phyloP scores from a whole-genome alignment of 73 alveolate species.

The Symbiodinium pilosum region DNA sequence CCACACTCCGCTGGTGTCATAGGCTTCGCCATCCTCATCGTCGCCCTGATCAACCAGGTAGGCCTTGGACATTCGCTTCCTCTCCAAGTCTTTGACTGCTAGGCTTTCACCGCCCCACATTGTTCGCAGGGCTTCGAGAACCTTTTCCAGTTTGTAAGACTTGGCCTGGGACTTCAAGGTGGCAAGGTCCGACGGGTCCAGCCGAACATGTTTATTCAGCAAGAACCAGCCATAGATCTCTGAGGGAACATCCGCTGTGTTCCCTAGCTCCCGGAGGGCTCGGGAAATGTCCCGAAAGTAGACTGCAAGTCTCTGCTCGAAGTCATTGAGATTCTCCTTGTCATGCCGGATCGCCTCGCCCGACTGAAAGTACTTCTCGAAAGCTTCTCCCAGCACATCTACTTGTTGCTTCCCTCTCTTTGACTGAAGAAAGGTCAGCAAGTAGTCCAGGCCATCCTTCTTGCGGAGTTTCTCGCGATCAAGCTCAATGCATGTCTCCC shows the following conservation, averaged over 20 bases:
- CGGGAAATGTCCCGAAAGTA: not conserved
- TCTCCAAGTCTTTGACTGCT: not conserved
- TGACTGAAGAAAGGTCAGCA: not conserved
- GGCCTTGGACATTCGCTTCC: not conserved
- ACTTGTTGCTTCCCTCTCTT: conserved; percentile 33
- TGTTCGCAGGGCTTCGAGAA: not conserved
- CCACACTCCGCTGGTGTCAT: not conserved
- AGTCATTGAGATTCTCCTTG: not conserved
- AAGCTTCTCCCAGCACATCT: conserved; percentile 20
- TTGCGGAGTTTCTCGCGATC: not conserved
- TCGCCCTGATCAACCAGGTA: not conserved
- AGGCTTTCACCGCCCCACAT: conserved; percentile 75
- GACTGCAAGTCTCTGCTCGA: not conserved
- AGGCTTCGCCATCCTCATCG: not conserved
- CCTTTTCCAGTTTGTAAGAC: not conserved
- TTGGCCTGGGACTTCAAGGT: conserved; percentile 1
- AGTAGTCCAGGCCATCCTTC: not conserved
- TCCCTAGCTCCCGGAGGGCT: not conserved
- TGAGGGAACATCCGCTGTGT: not conserved
- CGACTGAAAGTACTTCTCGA: conserved; percentile 32
- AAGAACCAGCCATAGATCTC: conserved; percentile 72
- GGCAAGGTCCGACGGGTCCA: conserved; percentile 31
- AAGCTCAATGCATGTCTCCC: conserved; percentile 16
- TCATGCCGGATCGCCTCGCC: not conserved
- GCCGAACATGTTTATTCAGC: not conserved